Percentiles rank a stretch among this genome's conserved stretches.
Conservation (phyloP, 805 yeast genomes). For the Nakazawaea ambrosiae region DNA sequence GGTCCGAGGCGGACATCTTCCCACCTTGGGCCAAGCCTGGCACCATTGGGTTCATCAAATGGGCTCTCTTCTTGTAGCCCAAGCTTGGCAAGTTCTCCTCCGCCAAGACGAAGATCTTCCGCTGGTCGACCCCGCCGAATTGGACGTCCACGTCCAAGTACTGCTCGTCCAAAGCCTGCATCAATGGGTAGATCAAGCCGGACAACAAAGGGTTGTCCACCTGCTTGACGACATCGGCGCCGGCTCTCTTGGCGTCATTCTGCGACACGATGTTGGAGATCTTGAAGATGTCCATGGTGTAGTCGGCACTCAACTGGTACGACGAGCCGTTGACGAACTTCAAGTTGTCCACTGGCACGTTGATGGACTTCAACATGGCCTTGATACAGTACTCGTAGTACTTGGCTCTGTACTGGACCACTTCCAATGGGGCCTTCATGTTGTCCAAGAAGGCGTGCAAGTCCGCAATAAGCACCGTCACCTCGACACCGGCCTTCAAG, state of each 20-base stretch:
- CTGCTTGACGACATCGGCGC: conserved; percentile 99
- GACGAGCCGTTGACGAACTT: conserved; percentile 81
- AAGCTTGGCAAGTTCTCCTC: conserved; percentile 84
- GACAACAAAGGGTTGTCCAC: conserved; percentile 88
- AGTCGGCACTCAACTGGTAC: conserved; percentile 74
- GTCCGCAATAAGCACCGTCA: conserved; percentile 87
- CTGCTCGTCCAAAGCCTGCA: conserved; percentile 98
- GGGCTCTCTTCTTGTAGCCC: conserved; percentile 97
- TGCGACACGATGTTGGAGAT: conserved; percentile 81
- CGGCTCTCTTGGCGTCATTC: conserved; percentile 97
- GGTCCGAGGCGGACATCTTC: conserved; percentile 98
- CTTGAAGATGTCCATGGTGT: conserved; percentile 85
- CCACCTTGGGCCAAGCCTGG: conserved; percentile 97
- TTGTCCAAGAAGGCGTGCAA: conserved; percentile 95
- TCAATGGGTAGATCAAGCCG: conserved; percentile 93
- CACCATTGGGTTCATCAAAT: conserved; percentile 97
- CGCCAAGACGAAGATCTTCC: conserved; percentile 94
- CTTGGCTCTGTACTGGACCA: conserved; percentile 80
- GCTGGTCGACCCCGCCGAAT: conserved; percentile 98
- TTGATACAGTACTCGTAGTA: conserved; percentile 83
- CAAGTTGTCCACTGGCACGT: conserved; percentile 87
- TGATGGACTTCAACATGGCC: conserved; percentile 76
- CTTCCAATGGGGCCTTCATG: conserved; percentile 96
- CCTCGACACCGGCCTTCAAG: conserved; percentile 93
- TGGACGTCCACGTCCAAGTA: conserved; percentile 85